phyloP scores from a whole-genome alignment of 805 yeast species.

The Ascoidea asiatica region DNA sequence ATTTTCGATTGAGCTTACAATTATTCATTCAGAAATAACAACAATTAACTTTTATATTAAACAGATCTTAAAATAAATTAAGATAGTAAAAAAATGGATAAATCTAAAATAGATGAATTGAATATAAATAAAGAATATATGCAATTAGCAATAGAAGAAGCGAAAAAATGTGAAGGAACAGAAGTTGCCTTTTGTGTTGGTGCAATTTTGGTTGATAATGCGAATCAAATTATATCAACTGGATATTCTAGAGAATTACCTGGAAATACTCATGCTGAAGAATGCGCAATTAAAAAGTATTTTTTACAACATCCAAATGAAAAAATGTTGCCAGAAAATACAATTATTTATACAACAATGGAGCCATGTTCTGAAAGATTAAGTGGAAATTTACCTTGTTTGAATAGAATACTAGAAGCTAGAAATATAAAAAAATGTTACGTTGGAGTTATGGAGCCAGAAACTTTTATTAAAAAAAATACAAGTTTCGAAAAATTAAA shows the following conservation, averaged over 20 bases:
- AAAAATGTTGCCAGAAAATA: conserved; percentile 64
- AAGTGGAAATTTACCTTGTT: conserved; percentile 86
- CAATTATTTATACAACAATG: conserved; percentile 88
- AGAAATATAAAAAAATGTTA: conserved; percentile 54
- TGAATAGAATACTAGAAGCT: conserved; percentile 58
- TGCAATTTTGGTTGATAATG: conserved; percentile 61
- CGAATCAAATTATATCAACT: conserved; percentile 48
- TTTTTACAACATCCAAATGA: conserved; percentile 20
- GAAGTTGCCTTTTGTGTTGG: conserved; percentile 92
- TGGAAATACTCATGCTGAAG: conserved; percentile 97
- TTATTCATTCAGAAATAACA: too few species aligned
- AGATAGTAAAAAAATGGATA: too few species aligned
- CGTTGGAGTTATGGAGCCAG: conserved; percentile 90
- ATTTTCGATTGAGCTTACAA: too few species aligned
- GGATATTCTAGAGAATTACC: conserved; percentile 87
- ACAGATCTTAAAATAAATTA: too few species aligned
- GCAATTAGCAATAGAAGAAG: conserved; percentile 67
- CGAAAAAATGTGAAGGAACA: conserved; percentile 68
- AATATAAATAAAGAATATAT: too few species aligned
- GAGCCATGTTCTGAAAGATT: conserved; percentile 88
- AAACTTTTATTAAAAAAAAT: conserved; percentile 72
- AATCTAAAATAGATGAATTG: too few species aligned
- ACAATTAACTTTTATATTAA: too few species aligned
- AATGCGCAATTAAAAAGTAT: conserved; percentile 78
- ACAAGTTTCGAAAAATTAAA: too few species aligned